phyloP scores from a whole-genome alignment of 1,284 basidiomycete genomes.

The Fomitiporia mediterranea region DNA sequence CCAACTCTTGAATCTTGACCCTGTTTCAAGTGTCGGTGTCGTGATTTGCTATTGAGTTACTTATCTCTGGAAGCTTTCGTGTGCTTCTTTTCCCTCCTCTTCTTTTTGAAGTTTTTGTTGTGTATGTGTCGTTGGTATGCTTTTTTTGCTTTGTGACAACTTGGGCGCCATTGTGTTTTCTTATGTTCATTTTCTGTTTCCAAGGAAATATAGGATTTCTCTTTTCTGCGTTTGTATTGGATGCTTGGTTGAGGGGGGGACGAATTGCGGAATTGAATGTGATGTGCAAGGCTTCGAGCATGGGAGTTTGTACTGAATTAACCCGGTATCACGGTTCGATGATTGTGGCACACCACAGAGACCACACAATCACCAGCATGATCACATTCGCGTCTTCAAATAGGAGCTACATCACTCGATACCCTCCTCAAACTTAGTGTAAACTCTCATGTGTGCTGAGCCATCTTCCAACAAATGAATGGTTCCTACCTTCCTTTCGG shows the following conservation, averaged over 20 bases:
- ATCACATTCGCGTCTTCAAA: background rate
- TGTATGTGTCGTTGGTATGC: no score
- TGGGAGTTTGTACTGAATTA: no score
- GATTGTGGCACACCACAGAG: background rate
- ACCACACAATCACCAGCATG: no score
- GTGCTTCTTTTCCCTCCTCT: no score
- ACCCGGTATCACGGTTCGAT: background rate
- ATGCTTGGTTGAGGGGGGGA: background rate
- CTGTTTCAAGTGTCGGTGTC: background rate
- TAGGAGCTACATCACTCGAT: background rate
- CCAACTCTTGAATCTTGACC: background rate
- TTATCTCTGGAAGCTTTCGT: no score
- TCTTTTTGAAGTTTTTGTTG: no score
- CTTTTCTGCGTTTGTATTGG: background rate
- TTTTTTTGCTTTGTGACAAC: background rate
- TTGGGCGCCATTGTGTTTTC: background rate
- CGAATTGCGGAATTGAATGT: background rate
- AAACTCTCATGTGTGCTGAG: background rate
- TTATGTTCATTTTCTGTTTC: background rate
- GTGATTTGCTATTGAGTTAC: background rate
- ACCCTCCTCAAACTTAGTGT: background rate
- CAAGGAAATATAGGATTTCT: background rate
- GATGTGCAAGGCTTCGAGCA: background rate
- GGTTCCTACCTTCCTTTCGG: background rate
- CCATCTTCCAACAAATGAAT: background rate